Evolutionary conservation across 805 yeast species (phyloP).

Genomic region (Candida tammaniensis): DNA sequence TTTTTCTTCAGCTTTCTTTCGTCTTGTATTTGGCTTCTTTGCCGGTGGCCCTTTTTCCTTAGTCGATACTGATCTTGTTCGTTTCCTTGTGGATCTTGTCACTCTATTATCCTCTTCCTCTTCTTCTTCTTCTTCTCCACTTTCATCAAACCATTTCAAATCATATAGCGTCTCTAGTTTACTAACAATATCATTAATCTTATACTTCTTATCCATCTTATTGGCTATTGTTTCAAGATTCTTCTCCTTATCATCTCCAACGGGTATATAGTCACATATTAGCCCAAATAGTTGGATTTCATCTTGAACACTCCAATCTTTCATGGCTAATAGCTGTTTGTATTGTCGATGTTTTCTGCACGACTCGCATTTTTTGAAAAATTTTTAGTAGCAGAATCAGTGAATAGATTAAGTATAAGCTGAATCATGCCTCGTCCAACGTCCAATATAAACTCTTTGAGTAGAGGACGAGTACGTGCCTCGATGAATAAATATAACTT

Average conservation of each 20-base stretch:
- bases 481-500: conserved; percentile 90
- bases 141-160: conserved; percentile 48
- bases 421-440: conserved; percentile 59
- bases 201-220: conserved; percentile 24
- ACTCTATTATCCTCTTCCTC: conserved; percentile 8
- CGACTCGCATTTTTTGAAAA: conserved; percentile 10
- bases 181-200: conserved; percentile 53
- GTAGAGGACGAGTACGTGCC: conserved; percentile 76
- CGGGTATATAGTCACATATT: conserved; percentile 65
- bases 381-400: conserved; percentile 1
- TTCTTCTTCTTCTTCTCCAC: conserved; percentile 36
- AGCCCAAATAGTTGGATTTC: conserved; percentile 62
- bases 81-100: conserved; percentile 4
- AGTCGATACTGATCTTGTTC: conserved; percentile 2
- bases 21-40: conserved; percentile 10
- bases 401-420: too few species aligned
- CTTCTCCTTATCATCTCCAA: conserved; percentile 50
- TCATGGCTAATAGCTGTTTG: conserved; percentile 3
- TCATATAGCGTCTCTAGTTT: conserved; percentile 55
- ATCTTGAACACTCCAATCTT: conserved; percentile 56
- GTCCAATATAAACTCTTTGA: conserved; percentile 51
- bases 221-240: conserved; percentile 42
- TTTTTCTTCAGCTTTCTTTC: conserved; percentile 13
- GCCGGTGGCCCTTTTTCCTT: conserved; percentile 3
- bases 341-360: conserved; percentile 1